Evolutionary conservation across 2,329 filamentous ascomycete species (phyloP).

Genomic region (Bimuria novae-zelandiae): DNA sequence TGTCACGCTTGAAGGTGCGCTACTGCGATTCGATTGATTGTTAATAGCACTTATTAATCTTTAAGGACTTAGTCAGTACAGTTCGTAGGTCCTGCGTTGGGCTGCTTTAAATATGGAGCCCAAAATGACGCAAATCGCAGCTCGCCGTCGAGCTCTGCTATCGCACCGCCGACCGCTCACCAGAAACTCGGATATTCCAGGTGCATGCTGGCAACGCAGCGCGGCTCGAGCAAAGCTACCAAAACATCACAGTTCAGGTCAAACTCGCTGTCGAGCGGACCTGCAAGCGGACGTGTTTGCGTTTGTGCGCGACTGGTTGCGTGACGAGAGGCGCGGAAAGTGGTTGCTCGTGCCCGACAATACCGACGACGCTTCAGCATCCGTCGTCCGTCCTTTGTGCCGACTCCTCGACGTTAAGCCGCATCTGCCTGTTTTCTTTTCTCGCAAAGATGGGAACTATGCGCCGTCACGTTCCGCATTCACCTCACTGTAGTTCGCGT

Average conservation of each 20-base stretch:
- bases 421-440: too few relatives aligned
- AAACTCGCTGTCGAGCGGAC: constrained; percentile 13
- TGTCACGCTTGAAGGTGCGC: too few relatives aligned
- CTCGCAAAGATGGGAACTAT: too few relatives aligned
- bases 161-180: constrained; percentile 9
- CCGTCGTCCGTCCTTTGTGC: too few relatives aligned
- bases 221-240: constrained; percentile 19
- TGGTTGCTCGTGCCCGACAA: constrained; percentile 22
- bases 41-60: too few relatives aligned
- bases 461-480: too few relatives aligned
- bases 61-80: too few relatives aligned
- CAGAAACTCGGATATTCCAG: constrained; percentile 19
- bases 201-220: constrained; percentile 11
- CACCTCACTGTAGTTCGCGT: too few relatives aligned
- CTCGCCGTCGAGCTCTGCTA: constrained; percentile 19
- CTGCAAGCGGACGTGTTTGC: constrained; percentile 16
- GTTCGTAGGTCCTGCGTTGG: too few relatives aligned
- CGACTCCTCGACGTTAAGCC: too few relatives aligned
- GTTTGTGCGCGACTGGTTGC: constrained; percentile 19
- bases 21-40: too few relatives aligned
- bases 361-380: constrained; percentile 16
- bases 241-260: constrained; percentile 18
- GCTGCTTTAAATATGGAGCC: too few relatives aligned
- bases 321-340: constrained; percentile 11
- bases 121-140: constrained; percentile 20